These are phyloP conservation scores for Cercospora brassicicola DNA, from an alignment of 2,329 filamentous ascomycete genomes.

Conservation along the genomic window DNA sequence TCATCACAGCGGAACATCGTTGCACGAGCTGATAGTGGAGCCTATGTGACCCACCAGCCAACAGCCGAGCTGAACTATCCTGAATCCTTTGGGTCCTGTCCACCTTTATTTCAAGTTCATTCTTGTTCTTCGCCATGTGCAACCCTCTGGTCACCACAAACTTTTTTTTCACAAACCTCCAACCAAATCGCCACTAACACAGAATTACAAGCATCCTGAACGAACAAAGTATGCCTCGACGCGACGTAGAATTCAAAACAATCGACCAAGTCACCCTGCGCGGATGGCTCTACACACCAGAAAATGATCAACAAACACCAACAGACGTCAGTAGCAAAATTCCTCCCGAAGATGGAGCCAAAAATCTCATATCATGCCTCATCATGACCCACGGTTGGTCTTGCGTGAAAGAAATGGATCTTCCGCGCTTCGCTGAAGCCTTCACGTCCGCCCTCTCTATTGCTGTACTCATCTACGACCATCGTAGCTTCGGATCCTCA, in stretches of 20 bases:
- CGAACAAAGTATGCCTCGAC: background rate
- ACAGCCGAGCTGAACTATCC: background rate
- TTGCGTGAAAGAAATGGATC: slow-evolving; percentile 8
- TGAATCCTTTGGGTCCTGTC: background rate
- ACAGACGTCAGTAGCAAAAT: background rate
- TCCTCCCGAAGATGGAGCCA: background rate
- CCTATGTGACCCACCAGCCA: background rate
- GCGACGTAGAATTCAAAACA: background rate
- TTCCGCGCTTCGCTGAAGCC: background rate
- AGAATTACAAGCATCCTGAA: too few relatives aligned
- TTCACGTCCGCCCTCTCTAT: background rate
- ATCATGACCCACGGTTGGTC: slow-evolving; percentile 6
- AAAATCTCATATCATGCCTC: background rate
- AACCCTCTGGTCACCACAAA: too few relatives aligned
- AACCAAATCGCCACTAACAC: too few relatives aligned
- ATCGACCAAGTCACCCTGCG: background rate
- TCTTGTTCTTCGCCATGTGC: background rate
- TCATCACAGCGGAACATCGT: background rate
- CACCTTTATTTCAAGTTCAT: background rate
- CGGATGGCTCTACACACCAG: slow-evolving; percentile 1
- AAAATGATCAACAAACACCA: background rate
- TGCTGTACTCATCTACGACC: slow-evolving; percentile 1
- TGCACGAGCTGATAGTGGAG: background rate
- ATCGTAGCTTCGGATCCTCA: background rate
- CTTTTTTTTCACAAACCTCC: too few relatives aligned